Conservation (phyloP, 2,329 filamentous ascomycete genomes). For the Macroventuria anomochaeta region DNA sequence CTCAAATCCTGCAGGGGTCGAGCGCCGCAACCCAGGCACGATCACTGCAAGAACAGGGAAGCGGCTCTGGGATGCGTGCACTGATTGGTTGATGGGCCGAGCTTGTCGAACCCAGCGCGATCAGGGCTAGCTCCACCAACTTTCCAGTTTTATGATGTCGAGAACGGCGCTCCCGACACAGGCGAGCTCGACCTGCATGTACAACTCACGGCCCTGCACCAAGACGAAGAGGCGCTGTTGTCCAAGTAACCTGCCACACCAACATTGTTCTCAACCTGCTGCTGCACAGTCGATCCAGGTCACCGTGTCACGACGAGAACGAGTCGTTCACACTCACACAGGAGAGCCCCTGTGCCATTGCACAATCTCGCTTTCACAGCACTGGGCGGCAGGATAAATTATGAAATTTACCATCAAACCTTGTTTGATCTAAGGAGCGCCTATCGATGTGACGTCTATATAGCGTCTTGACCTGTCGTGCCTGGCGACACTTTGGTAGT, state of each 20-base stretch:
- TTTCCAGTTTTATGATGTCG: conserved; percentile 31
- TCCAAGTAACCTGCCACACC: conserved; percentile 22
- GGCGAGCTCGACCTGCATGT: conserved; percentile 23
- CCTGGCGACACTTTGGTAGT: conserved; percentile 8
- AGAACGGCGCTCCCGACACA: conserved; percentile 7
- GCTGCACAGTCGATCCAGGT: conserved; percentile 7
- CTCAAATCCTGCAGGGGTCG: conserved; percentile 17
- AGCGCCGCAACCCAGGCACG: conserved; percentile 22
- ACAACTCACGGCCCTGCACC: conserved; percentile 21
- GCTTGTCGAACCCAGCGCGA: conserved; percentile 13
- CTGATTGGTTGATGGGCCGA: conserved; percentile 26
- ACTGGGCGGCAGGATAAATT: conserved; percentile 18
- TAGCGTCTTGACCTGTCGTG: conserved; percentile 14
- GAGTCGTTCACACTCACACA: conserved; percentile 11
- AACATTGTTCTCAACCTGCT: conserved; percentile 4
- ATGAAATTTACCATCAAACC: conserved; percentile 25
- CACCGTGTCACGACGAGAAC: conserved; percentile 10
- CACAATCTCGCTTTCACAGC: conserved; percentile 12
- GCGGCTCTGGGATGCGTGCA: background rate
- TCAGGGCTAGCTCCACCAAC: conserved; percentile 5
- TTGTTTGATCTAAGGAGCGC: conserved; percentile 26
- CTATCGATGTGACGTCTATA: conserved; percentile 23
- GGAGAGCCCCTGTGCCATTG: conserved; percentile 12
- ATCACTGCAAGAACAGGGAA: conserved; percentile 25
- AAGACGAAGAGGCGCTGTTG: conserved; percentile 3